Evolutionary conservation across 2,329 filamentous ascomycete species (phyloP).

Genomic region (Helotiales sp.): DNA sequence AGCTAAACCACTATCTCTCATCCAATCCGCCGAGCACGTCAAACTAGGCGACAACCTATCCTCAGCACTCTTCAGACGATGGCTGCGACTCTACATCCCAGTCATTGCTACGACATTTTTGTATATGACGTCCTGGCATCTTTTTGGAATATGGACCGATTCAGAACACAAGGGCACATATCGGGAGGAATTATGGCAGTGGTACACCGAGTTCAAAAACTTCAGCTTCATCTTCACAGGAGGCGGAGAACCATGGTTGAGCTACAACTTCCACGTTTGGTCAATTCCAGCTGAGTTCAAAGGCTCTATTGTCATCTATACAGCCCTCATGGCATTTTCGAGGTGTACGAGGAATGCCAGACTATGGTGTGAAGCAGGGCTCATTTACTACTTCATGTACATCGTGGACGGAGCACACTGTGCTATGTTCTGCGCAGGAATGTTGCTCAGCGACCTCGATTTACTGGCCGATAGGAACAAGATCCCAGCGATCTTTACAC

Average conservation of each 20-base stretch:
- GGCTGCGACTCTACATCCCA: conserved; percentile 47
- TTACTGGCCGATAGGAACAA: conserved; percentile 49
- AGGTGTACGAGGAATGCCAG: conserved; percentile 54
- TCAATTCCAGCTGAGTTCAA: conserved; percentile 61
- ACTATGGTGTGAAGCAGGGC: conserved; percentile 50
- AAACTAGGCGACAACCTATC: conserved; percentile 42
- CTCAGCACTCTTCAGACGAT: conserved; percentile 48
- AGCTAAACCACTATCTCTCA: conserved; percentile 42
- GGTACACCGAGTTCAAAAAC: conserved; percentile 58
- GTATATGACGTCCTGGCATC: conserved; percentile 31
- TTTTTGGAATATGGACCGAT: conserved; percentile 30
- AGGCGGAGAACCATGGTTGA: conserved; percentile 56
- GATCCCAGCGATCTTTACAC: conserved; percentile 50
- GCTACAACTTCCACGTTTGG: conserved; percentile 59
- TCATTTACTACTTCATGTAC: conserved; percentile 67
- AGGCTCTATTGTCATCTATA: conserved; percentile 65
- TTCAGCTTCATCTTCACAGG: conserved; percentile 66
- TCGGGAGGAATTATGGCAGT: conserved; percentile 29
- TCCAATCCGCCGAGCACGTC: conserved; percentile 39
- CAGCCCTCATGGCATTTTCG: conserved; percentile 52
- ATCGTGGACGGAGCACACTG: conserved; percentile 65
- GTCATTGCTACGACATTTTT: conserved; percentile 44
- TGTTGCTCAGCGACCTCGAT: conserved; percentile 63
- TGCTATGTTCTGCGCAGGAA: conserved; percentile 59
- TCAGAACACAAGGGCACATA: conserved; percentile 22